Percentiles rank a stretch among this genome's conserved stretches.
These are phyloP conservation scores for Chaetomiaceae sp. DNA, from an alignment of 2,329 filamentous ascomycete species.

Conservation along the genomic window DNA sequence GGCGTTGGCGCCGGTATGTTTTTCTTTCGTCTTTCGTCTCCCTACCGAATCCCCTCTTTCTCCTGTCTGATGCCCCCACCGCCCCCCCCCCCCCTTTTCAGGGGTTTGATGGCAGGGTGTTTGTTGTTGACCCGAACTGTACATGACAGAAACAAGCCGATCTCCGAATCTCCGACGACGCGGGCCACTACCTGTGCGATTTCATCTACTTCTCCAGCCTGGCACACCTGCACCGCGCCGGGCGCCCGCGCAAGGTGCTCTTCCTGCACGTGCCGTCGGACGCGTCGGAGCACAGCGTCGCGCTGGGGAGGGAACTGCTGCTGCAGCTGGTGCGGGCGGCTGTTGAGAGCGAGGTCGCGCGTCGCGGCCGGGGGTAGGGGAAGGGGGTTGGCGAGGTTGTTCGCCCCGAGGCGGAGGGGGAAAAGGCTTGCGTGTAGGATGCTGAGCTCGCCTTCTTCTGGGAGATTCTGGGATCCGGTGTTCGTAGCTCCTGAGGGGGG, in stretches of 20 bases:
- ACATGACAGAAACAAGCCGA: conserved; percentile 31
- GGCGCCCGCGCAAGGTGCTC: conserved; percentile 46
- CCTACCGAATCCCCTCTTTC: not conserved
- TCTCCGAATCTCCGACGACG: conserved; percentile 59
- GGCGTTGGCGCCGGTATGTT: conserved; percentile 41
- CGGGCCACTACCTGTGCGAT: conserved; percentile 69
- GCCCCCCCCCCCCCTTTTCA: not conserved
- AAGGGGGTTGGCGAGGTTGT: not conserved
- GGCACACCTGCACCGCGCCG: conserved; percentile 46
- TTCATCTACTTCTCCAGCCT: conserved; percentile 71
- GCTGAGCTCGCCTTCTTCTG: no score
- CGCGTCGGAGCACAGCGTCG: conserved; percentile 42
- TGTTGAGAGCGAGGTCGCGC: conserved; percentile 43
- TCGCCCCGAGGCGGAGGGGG: no score
- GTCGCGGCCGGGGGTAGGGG: conserved; percentile 10
- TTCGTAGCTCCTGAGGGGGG: no score
- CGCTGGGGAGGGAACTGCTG: conserved; percentile 45
- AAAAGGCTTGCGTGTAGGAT: no score
- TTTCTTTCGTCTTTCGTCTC: not conserved
- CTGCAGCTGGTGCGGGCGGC: conserved; percentile 52
- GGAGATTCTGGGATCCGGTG: no score
- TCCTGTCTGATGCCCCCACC: not conserved
- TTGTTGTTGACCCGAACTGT: conserved; percentile 1
- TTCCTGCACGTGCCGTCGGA: conserved; percentile 69
- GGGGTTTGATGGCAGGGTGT: not conserved